These are phyloP conservation scores for Hyphopichia fennica DNA, from an alignment of 1,139 yeast species.

Conservation along the genomic window DNA sequence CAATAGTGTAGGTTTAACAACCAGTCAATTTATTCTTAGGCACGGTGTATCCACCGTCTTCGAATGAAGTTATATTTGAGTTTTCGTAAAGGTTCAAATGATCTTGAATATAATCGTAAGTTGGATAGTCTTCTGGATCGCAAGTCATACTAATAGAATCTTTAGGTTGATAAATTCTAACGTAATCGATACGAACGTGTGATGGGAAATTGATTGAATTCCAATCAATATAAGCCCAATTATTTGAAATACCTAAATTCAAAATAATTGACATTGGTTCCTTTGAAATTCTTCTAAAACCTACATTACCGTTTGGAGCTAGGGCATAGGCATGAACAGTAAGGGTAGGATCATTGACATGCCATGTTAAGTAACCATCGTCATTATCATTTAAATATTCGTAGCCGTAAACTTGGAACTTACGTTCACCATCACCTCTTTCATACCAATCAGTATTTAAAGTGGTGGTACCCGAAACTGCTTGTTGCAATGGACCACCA, in stretches of 20 bases:
- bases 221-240: conserved; percentile 34
- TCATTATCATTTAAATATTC: conserved; percentile 25
- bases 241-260: conserved; percentile 28
- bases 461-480: conserved; percentile 26
- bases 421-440: conserved; percentile 15
- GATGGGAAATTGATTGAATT: conserved; percentile 25
- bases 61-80: conserved; percentile 21
- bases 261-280: conserved; percentile 29
- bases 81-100: conserved; percentile 23
- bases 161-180: conserved; percentile 26
- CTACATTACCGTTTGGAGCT: conserved; percentile 29
- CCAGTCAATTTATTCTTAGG: conserved; percentile 20
- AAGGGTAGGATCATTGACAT: conserved; percentile 26
- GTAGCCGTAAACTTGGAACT: conserved; percentile 24
- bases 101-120: conserved; percentile 20
- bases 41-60: conserved; percentile 21
- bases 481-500: conserved; percentile 31
- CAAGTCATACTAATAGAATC: conserved; percentile 23
- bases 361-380: conserved; percentile 26
- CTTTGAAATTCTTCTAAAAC: conserved; percentile 23
- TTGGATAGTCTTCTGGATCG: conserved; percentile 25
- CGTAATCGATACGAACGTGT: conserved; percentile 21
- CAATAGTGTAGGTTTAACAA: neutral
- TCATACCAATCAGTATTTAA: conserved; percentile 27
- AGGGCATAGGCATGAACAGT: conserved; percentile 24